Evolutionary conservation across 2,329 filamentous ascomycete species (phyloP).

Genomic region (Scortechinia acanthostroma): DNA sequence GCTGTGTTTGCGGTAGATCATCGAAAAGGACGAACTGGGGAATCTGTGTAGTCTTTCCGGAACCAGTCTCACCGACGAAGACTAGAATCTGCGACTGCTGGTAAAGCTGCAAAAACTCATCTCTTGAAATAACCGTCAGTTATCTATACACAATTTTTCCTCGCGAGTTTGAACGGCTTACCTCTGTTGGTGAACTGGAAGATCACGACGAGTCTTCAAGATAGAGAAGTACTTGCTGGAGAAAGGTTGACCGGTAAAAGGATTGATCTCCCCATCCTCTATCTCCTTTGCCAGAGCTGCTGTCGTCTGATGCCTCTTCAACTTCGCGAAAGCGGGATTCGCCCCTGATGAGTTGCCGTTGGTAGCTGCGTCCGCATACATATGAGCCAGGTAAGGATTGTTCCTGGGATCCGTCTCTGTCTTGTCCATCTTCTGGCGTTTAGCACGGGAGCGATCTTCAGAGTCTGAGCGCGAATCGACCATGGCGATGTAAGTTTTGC

Average conservation of each 20-base stretch:
- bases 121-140: slow-evolving; percentile 33
- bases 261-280: slow-evolving; percentile 77
- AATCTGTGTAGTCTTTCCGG: slow-evolving; percentile 97
- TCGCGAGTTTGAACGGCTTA: slow-evolving; percentile 27
- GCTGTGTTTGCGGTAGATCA: slow-evolving; percentile 77
- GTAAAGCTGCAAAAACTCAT: slow-evolving; percentile 89
- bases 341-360: slow-evolving; percentile 17
- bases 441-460: slow-evolving; percentile 18
- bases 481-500: slow-evolving; percentile 19
- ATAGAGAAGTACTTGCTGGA: slow-evolving; percentile 86
- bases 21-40: slow-evolving; percentile 97
- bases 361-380: slow-evolving; percentile 58
- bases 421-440: slow-evolving; percentile 27
- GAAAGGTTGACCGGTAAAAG: slow-evolving; percentile 74
- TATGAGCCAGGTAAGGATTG: slow-evolving; percentile 90
- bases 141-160: too few relatives aligned
- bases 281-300: slow-evolving; percentile 64
- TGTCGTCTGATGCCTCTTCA: slow-evolving; percentile 76
- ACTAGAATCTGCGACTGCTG: slow-evolving; percentile 93
- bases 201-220: slow-evolving; percentile 71
- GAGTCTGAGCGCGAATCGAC: slow-evolving; percentile 28
- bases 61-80: slow-evolving; percentile 98
- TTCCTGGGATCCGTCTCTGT: slow-evolving; percentile 39
- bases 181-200: slow-evolving; percentile 89
- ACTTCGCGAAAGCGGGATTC: slow-evolving; percentile 47